These are phyloP conservation scores for Copromyces sp. DNA, from an alignment of 495 filamentous ascomycete genomes.

Conservation along the genomic window DNA sequence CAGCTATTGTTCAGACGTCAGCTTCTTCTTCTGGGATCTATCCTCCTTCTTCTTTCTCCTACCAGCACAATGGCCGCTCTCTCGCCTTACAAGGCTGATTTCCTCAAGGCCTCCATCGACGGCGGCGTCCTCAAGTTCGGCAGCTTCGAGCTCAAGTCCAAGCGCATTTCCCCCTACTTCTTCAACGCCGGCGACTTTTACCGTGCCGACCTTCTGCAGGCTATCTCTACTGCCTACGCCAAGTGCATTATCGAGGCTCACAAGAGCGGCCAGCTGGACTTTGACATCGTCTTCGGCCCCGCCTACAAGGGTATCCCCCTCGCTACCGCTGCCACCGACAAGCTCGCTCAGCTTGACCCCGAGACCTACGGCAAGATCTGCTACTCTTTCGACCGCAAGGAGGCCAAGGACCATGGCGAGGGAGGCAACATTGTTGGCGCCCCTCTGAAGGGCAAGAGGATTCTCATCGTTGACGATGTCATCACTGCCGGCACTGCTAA, in stretches of 20 bases:
- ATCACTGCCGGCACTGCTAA: constrained; percentile 92
- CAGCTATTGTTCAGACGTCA: background rate
- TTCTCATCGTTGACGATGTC: constrained; percentile 91
- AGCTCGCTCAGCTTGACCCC: constrained; percentile 54
- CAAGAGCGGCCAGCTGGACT: constrained; percentile 34
- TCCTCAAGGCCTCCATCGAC: constrained; percentile 61
- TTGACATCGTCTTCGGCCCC: constrained; percentile 71
- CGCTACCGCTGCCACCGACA: constrained; percentile 58
- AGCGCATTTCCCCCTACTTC: constrained; percentile 93
- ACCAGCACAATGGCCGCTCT: constrained; percentile 21
- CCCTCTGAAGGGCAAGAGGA: constrained; percentile 66
- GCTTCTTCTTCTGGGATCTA: background rate
- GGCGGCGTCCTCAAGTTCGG: constrained; percentile 81
- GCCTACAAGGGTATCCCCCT: constrained; percentile 95
- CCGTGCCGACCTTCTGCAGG: constrained; percentile 58
- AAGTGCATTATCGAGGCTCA: constrained; percentile 47
- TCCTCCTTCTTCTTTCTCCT: background rate
- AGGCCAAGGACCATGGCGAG: constrained; percentile 89
- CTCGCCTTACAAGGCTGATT: constrained; percentile 46
- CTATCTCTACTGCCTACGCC: constrained; percentile 72
- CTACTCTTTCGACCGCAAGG: constrained; percentile 92
- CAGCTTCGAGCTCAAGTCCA: constrained; percentile 81
- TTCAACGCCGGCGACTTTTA: constrained; percentile 90
- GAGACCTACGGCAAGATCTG: constrained; percentile 45
- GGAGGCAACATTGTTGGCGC: constrained; percentile 86